Conservation (phyloP, 2,329 filamentous ascomycete genomes). For the Botrytis pseudocinerea region DNA sequence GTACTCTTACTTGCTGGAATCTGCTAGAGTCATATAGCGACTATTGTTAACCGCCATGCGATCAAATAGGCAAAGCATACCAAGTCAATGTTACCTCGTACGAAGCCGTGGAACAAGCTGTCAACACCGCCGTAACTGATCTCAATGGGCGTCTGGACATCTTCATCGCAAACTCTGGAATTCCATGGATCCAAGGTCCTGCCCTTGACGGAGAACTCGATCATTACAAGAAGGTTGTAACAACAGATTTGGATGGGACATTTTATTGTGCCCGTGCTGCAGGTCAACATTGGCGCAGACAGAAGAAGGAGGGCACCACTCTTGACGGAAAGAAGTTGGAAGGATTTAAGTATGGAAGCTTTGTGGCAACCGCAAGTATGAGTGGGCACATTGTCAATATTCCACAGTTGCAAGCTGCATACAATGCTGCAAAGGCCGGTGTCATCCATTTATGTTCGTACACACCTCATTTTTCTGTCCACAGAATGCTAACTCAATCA, state of each 20-base stretch:
- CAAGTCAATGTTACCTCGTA: conserved; percentile 60
- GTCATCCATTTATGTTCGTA: conserved; percentile 57
- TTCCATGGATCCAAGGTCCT: conserved; percentile 69
- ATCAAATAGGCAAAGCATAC: conserved; percentile 55
- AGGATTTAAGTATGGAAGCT: conserved; percentile 64
- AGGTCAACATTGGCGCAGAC: conserved; percentile 67
- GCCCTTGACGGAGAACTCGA: conserved; percentile 65
- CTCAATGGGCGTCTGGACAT: conserved; percentile 75
- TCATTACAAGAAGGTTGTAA: conserved; percentile 66
- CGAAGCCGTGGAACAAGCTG: conserved; percentile 44
- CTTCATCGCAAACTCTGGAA: conserved; percentile 77
- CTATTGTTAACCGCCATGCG: conserved; percentile 6
- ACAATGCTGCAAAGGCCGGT: conserved; percentile 72
- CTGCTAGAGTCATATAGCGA: neutral
- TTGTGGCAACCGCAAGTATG: conserved; percentile 79
- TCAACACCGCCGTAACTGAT: conserved; percentile 55
- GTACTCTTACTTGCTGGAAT: conserved; percentile 35
- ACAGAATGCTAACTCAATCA: conserved; percentile 1
- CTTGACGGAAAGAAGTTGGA: conserved; percentile 61
- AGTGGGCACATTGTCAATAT: conserved; percentile 76
- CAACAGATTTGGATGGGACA: conserved; percentile 72
- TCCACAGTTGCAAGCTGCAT: conserved; percentile 71
- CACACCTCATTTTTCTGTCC: neutral
- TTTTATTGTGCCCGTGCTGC: conserved; percentile 76
- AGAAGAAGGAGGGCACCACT: conserved; percentile 67